Evolutionary conservation across 768 basidiomycete genomes (phyloP), one percentile per base, ranked within the genome.

Genomic region (Podaxis carcinomalis): DNA sequence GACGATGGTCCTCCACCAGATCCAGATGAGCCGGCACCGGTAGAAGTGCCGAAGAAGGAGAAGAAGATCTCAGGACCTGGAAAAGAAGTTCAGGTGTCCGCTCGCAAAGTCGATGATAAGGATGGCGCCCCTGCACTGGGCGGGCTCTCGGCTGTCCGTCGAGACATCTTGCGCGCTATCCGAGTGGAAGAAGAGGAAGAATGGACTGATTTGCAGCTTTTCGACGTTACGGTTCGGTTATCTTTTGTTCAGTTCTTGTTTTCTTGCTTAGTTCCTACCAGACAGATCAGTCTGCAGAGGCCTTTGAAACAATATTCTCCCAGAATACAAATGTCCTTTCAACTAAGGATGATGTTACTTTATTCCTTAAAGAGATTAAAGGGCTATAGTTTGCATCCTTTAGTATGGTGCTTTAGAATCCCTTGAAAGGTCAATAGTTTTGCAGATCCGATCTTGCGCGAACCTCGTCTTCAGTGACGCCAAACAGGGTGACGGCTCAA

Each of bases 1-100:
- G 90, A 92, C 59, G 88, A 90, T 56, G 90, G 86, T 0, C 89
- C 90, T 23, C 90, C 89, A 25, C 87, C 84, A 46, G 90, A 93
- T 68, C 90, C 90, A 13, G 90, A 92, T 64, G 90, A 92, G 56
- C 80, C 79, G 4, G 70, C 75, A 1, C 80, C 83, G n/a, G 63
- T 74, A 4, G 71, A 78, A 35, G 70, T 67, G 5, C 66, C 72
- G 1, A 84, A 81, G 64, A 89, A 86, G 73, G 89, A 88, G 67
- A 87, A 84, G 70, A 86, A 83, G 66, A 59, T 78, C 0, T 57
- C 72, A 0, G 80, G 74, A n/a, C 88, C 89, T 54, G 80, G 83
- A 14, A 88, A 81, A 67, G 92, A 93, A 70, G 85, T 92, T 11
- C 90, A 91, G 65, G 88, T 92, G 23, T 83, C 89, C 19, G 86